These are phyloP conservation scores for Fusarium illudens DNA, from an alignment of 2,329 filamentous ascomycete genomes.

Conservation along the genomic window DNA sequence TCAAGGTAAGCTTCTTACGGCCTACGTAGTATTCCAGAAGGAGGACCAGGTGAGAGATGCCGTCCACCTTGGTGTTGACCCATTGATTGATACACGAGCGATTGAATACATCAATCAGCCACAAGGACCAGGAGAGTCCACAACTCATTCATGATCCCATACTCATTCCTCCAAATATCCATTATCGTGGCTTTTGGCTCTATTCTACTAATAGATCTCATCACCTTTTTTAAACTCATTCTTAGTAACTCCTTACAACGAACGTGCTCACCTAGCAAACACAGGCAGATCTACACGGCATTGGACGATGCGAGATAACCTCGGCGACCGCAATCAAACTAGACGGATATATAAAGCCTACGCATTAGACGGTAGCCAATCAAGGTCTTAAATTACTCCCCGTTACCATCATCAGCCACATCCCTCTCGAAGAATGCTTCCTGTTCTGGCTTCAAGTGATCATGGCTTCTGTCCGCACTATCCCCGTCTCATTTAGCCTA, in stretches of 20 bases:
- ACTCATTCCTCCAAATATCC: background rate
- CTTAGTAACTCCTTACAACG: background rate
- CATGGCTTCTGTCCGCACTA: background rate
- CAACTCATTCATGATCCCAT: background rate
- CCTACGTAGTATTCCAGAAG: background rate
- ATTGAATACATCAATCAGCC: background rate
- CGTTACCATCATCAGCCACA: background rate
- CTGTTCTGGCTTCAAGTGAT: background rate
- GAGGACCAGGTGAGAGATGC: background rate
- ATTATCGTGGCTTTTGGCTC: background rate
- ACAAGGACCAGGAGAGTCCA: background rate
- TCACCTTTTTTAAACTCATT: background rate
- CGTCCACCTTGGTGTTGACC: background rate
- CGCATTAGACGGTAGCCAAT: background rate
- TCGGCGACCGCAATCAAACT: background rate
- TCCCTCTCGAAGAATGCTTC: constrained; percentile 2
- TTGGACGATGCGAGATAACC: background rate
- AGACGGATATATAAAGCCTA: background rate
- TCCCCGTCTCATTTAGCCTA: background rate
- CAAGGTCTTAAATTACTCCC: background rate
- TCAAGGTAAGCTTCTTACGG: background rate
- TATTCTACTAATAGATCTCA: background rate
- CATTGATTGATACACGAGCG: background rate
- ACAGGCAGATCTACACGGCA: background rate
- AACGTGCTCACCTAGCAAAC: background rate